A percentile compares a stretch with the other conserved stretches of the same genome.
These are phyloP conservation scores for Phytophthora quininea DNA, from an alignment of 352 stramenopile genomes.

Conservation along the genomic window DNA sequence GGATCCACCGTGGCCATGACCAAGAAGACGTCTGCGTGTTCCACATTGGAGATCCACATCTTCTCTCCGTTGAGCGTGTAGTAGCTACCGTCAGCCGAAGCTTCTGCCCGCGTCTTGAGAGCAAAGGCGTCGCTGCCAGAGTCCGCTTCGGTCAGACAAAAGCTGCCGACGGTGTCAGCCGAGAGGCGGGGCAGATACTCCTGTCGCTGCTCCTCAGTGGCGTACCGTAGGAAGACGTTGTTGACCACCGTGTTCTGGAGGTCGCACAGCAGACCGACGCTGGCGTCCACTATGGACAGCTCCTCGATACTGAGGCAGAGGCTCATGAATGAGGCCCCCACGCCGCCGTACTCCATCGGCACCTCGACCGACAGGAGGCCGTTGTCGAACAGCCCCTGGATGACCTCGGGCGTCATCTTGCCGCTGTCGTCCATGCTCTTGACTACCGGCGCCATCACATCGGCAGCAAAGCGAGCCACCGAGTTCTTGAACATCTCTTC, in stretches of 20 bases:
- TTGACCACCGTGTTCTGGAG: slow-evolving; percentile 95
- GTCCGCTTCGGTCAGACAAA: slow-evolving; percentile 94
- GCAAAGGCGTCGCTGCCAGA: slow-evolving; percentile 96
- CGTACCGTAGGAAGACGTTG: slow-evolving; percentile 91
- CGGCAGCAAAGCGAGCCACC: slow-evolving; percentile 87
- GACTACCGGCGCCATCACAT: slow-evolving; percentile 86
- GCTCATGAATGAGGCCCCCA: slow-evolving; percentile 94
- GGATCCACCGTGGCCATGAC: slow-evolving; percentile 93
- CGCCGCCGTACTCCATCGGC: slow-evolving; percentile 91
- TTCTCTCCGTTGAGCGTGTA: slow-evolving; percentile 94
- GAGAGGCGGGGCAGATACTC: slow-evolving; percentile 81
- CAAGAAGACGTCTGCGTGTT: slow-evolving; percentile 92
- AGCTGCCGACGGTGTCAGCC: slow-evolving; percentile 86
- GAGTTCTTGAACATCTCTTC: slow-evolving; percentile 85
- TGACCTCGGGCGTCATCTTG: slow-evolving; percentile 87
- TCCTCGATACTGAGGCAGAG: slow-evolving; percentile 96
- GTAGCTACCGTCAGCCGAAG: slow-evolving; percentile 87
- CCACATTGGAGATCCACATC: slow-evolving; percentile 96
- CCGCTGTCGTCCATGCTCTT: slow-evolving; percentile 93
- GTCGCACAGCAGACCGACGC: slow-evolving; percentile 94
- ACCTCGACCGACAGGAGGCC: slow-evolving; percentile 96
- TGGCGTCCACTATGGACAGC: slow-evolving; percentile 94
- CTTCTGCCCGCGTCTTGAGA: slow-evolving; percentile 91
- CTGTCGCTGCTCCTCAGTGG: slow-evolving; percentile 74
- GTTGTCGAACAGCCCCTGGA: slow-evolving; percentile 92